These are phyloP conservation scores for Suillus ampliporus DNA, from an alignment of 768 basidiomycete species.

Conservation along the genomic window DNA sequence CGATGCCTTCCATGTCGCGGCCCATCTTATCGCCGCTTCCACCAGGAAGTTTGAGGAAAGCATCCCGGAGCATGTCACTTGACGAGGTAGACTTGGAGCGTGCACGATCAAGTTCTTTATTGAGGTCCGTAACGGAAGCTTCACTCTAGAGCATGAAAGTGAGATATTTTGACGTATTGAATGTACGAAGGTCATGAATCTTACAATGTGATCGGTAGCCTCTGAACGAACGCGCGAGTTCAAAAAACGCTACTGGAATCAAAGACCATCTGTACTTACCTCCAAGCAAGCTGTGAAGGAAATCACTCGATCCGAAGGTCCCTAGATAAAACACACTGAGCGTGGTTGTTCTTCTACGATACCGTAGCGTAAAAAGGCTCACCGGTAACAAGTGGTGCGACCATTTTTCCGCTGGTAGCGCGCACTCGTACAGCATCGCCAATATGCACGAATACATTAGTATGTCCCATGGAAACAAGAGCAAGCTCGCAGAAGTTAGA, in stretches of 20 bases:
- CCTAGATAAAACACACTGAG: conserved; percentile 41
- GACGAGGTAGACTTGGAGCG: conserved; percentile 52
- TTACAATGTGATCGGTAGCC: conserved; percentile 66
- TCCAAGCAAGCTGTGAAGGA: conserved; percentile 77
- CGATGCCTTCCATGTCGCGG: conserved; percentile 77
- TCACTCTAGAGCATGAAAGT: conserved; percentile 32
- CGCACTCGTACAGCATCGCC: conserved; percentile 80
- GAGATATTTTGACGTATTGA: not conserved
- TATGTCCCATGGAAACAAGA: conserved; percentile 74
- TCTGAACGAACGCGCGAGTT: conserved; percentile 41
- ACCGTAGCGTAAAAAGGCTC: not conserved
- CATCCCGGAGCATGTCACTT: conserved; percentile 57
- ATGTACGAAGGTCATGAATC: conserved; percentile 24
- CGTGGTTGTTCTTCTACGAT: not conserved
- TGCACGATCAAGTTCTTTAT: conserved; percentile 75
- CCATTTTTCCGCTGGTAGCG: conserved; percentile 74
- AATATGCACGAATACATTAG: conserved; percentile 84
- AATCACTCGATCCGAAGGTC: conserved; percentile 80
- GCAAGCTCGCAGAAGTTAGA: conserved; percentile 90
- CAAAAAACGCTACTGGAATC: not conserved
- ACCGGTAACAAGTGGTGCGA: conserved; percentile 85
- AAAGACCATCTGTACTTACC: conserved; percentile 46
- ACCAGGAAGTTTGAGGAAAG: conserved; percentile 69
- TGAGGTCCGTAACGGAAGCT: conserved; percentile 88
- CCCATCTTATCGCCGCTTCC: conserved; percentile 63